Conservation (phyloP, 192 early-diverging fungal genomes). For the Backusella sp. region DNA sequence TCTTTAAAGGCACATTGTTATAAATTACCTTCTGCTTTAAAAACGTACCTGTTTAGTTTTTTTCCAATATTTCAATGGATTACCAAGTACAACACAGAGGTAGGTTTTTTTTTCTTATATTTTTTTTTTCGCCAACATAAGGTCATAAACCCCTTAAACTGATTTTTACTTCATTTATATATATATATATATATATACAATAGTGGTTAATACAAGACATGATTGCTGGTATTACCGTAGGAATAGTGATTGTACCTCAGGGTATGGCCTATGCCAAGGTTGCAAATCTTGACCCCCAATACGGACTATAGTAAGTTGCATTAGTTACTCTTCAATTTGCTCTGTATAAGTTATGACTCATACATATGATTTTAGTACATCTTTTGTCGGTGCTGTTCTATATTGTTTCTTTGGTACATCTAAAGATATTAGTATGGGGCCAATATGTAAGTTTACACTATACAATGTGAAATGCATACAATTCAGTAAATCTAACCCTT, state of each 20-base stretch:
- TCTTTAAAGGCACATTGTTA: not conserved
- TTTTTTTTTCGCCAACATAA: not conserved
- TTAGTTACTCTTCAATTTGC: conserved; percentile 45
- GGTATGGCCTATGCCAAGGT: conserved; percentile 71
- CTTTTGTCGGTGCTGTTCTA: conserved; percentile 66
- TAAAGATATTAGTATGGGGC: conserved; percentile 71
- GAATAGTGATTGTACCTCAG: conserved; percentile 71
- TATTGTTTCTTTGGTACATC: conserved; percentile 76
- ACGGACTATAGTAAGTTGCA: not conserved
- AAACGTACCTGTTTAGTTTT: not conserved
- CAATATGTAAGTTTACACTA: conserved; percentile 7
- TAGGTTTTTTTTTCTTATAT: conserved; percentile 7
- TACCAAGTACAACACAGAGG: conserved; percentile 27
- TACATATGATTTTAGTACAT: conserved; percentile 21
- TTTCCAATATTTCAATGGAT: conserved; percentile 36
- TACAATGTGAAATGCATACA: not conserved
- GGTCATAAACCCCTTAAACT: not conserved
- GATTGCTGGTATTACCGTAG: conserved; percentile 73
- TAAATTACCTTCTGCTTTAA: conserved; percentile 4
- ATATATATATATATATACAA: not conserved
- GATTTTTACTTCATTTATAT: not conserved
- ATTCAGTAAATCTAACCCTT: conserved; percentile 21
- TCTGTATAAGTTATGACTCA: conserved; percentile 49
- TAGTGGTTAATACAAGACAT: conserved; percentile 42
- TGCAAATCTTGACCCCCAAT: conserved; percentile 49